These are phyloP conservation scores for Calocybe cyanea DNA, from an alignment of 768 basidiomycete genomes.

Conservation along the genomic window DNA sequence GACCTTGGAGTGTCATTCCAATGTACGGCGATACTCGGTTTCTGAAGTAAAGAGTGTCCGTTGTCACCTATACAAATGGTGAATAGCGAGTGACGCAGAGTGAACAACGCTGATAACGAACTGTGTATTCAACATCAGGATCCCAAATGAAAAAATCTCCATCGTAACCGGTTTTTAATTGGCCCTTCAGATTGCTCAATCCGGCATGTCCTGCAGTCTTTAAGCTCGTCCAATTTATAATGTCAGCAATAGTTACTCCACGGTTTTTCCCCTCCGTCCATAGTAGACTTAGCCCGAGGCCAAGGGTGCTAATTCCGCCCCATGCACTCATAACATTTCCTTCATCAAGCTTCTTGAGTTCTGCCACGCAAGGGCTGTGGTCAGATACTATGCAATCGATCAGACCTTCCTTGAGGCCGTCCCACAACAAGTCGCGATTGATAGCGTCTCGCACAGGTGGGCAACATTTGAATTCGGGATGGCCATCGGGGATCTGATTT, in stretches of 20 bases:
- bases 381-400: slow-evolving; percentile 96
- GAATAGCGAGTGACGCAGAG: background rate
- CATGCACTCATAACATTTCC: slow-evolving; percentile 88
- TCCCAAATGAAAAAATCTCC: slow-evolving; percentile 90
- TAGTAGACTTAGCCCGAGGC: slow-evolving; percentile 81
- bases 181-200: slow-evolving; percentile 66
- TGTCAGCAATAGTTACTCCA: slow-evolving; percentile 52
- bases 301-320: slow-evolving; percentile 93
- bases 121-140: slow-evolving; percentile 48
- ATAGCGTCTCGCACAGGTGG: slow-evolving; percentile 78
- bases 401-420: slow-evolving; percentile 72
- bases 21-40: slow-evolving; percentile 93
- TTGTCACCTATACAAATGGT: slow-evolving; percentile 64
- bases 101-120: slow-evolving; percentile 11
- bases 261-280: slow-evolving; percentile 79
- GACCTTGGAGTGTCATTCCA: slow-evolving; percentile 65
- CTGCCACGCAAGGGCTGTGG: slow-evolving; percentile 86
- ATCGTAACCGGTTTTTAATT: slow-evolving; percentile 68
- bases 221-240: slow-evolving; percentile 73
- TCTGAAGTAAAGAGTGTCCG: slow-evolving; percentile 77
- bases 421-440: slow-evolving; percentile 80
- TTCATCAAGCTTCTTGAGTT: slow-evolving; percentile 72
- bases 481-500: slow-evolving; percentile 67
- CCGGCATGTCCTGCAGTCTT: slow-evolving; percentile 80
- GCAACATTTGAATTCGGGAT: slow-evolving; percentile 92